phyloP scores from a whole-genome alignment of 2,329 filamentous ascomycete genomes.

The Apiospora rasikravindrae region DNA sequence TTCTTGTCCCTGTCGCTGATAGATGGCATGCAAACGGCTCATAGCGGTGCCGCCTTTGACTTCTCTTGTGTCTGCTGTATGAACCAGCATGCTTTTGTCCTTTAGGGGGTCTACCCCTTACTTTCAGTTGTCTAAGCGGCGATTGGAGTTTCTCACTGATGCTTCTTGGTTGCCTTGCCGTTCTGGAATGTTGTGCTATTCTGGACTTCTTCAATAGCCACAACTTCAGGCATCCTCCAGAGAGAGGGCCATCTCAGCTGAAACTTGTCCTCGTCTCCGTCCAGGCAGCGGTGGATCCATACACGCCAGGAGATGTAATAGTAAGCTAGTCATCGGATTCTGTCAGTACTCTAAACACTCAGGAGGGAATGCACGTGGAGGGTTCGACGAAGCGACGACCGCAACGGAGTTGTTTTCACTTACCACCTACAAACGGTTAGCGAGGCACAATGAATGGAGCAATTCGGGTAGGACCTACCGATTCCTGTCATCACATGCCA shows the following conservation, averaged over 20 bases:
- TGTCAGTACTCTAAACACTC: neutral
- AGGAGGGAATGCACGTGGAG: neutral
- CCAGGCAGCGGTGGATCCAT: slow-evolving; percentile 79
- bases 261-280: slow-evolving; percentile 74
- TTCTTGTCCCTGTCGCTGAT: neutral
- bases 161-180: slow-evolving; percentile 34
- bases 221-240: slow-evolving; percentile 57
- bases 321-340: slow-evolving; percentile 61
- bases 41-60: neutral
- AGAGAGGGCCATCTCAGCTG: slow-evolving; percentile 71
- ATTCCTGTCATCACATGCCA: slow-evolving; percentile 82
- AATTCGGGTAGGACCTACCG: slow-evolving; percentile 45
- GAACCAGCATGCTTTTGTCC: neutral
- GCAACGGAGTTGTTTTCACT: neutral
- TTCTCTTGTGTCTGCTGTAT: neutral
- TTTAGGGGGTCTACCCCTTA: neutral
- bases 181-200: slow-evolving; percentile 34
- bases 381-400: neutral
- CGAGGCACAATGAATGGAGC: neutral
- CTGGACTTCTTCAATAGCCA: slow-evolving; percentile 35
- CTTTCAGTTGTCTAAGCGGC: neutral
- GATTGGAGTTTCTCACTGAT: slow-evolving; percentile 23
- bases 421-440: neutral
- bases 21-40: neutral
- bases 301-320: slow-evolving; percentile 85